Base-by-base conservation (phyloP, 2,329 filamentous ascomycete genomes). In the Aureobasidium namibiae region DNA sequence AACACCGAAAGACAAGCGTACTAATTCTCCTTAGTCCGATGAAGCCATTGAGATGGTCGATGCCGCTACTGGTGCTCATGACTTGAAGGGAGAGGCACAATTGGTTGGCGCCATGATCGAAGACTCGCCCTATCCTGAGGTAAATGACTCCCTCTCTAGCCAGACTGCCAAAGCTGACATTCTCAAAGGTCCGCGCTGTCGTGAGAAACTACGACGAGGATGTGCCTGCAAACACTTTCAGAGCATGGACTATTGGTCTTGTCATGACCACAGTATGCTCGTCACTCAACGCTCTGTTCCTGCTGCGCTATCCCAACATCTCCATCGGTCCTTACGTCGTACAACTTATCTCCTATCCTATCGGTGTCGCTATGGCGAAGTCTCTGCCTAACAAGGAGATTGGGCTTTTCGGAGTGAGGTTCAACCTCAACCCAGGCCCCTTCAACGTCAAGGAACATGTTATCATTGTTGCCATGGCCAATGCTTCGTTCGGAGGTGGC, bases 321-420 rank as follows among this genome's bases (percentile, higher is more conserved):
- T 87, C 86, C 61, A 92, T 95, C 67, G 91, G 88, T 21, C 89
- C 90, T 44, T 88, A 95, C 65, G 94, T 95, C 75, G 89, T 90
- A 24, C 79, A 92, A 67, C 78, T 95, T 61, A 82, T 95, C 60
- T 89, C 90, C 50, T 90, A 95, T 68, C 90, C 90, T 2, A 80
- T 95, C 44, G 90, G 90, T 62, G 80, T 89, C 21, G 70, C 90
- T 18, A 95, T 90, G 89, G 64, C 63, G 4, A 63, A 61, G 36
- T 45, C 63, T 18, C 63, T 68, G 49, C 66, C 66, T 4, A 59
- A 62, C 38, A 61, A 59, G 41, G 49, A 66, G 88, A 92, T 71
- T 79, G 81, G 59, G 31, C 83, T 18, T 73, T 94, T 41, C 38
- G 90, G 74, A 76, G 76, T 63, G 64, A 72, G 31, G 72, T 77